phyloP scores from a whole-genome alignment of 257 asterid species.

The Solanum commersonii region DNA sequence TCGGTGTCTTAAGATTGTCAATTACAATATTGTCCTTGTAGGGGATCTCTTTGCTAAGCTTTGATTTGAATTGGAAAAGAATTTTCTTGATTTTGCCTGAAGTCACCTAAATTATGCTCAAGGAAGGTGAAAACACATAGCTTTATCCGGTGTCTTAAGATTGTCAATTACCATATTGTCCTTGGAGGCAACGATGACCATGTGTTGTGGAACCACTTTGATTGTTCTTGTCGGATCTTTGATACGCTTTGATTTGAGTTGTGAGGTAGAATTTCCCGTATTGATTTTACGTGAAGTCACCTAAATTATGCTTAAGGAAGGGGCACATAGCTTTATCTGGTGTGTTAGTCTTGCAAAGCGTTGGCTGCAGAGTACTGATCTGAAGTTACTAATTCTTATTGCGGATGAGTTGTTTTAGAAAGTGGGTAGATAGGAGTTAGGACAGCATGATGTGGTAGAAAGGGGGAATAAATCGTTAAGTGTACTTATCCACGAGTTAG shows the following conservation, averaged over 20 bases:
- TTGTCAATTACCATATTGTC: neutral
- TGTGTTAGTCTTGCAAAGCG: neutral
- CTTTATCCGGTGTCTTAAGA: neutral
- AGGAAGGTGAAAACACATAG: neutral
- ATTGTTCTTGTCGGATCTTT: neutral
- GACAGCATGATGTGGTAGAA: neutral
- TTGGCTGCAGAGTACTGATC: neutral
- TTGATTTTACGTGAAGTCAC: neutral
- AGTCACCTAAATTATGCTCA: neutral
- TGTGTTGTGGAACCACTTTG: neutral
- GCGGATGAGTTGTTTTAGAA: neutral
- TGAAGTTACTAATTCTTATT: neutral
- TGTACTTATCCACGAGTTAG: neutral
- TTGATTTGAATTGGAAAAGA: neutral
- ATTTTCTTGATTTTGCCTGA: neutral
- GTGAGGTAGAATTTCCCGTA: neutral
- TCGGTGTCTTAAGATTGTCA: neutral
- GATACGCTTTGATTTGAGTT: neutral
- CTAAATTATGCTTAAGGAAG: neutral
- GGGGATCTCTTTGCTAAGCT: neutral
- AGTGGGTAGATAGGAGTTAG: neutral
- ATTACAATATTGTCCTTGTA: neutral
- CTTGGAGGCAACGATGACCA: neutral
- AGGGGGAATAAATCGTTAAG: neutral
- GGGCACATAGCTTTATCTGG: neutral